Percentiles rank a stretch among this genome's conserved stretches.
Conservation (phyloP, 106 monocot genomes). For the Triglochin maritima region DNA sequence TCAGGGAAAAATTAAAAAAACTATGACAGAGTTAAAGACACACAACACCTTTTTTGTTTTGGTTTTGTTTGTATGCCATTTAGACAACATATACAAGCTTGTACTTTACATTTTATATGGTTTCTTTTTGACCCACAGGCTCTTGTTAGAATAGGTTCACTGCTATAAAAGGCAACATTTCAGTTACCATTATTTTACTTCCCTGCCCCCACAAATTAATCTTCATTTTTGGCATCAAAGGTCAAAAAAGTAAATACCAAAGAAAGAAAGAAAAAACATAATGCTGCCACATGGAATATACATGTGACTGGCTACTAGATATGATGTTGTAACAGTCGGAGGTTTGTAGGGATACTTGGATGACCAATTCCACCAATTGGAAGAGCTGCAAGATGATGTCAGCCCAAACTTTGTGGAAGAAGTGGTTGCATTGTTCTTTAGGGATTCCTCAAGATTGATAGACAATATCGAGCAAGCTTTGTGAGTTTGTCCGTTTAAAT, state of each 20-base stretch:
- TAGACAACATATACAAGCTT: too few relatives aligned
- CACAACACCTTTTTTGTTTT: too few relatives aligned
- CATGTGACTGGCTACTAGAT: background rate
- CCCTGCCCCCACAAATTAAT: background rate
- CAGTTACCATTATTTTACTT: background rate
- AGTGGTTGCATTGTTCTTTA: constrained; percentile 78
- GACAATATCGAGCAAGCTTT: constrained; percentile 62
- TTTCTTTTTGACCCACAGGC: too few relatives aligned
- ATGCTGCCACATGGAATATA: background rate
- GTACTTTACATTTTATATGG: too few relatives aligned
- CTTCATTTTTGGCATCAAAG: background rate
- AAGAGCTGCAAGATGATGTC: constrained; percentile 82
- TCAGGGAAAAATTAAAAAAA: background rate
- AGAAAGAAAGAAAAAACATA: background rate
- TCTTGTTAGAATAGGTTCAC: too few relatives aligned
- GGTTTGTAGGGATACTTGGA: constrained; percentile 65
- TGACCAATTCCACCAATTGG: constrained; percentile 81
- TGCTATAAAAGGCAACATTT: background rate
- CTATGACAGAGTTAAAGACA: background rate
- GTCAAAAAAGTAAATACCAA: background rate
- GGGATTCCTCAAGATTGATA: constrained; percentile 59
- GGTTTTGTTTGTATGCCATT: too few relatives aligned
- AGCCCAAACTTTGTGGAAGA: constrained; percentile 96
- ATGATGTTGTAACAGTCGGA: background rate
- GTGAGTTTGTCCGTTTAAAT: constrained; percentile 23